A percentile compares a stretch with the other conserved stretches of the same genome.
phyloP scores from a whole-genome alignment of 352 stramenopile genomes.

The Globisporangium cystogenes region DNA sequence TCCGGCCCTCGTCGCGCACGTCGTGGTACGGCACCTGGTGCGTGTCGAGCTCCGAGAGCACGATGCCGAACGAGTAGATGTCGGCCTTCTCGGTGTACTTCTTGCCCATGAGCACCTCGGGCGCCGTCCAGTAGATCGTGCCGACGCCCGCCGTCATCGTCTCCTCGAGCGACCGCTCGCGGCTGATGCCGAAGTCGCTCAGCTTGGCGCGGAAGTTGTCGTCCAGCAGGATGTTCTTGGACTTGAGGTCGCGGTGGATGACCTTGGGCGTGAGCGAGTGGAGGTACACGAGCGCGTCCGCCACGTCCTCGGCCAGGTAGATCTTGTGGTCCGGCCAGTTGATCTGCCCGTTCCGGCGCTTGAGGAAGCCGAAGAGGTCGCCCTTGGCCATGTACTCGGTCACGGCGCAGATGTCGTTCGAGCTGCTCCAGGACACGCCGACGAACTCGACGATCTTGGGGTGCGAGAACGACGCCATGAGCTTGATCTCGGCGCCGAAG shows the following conservation, averaged over 20 bases:
- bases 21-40: constrained; percentile 78
- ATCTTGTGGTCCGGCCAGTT: constrained; percentile 76
- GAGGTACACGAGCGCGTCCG: constrained; percentile 64
- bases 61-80: constrained; percentile 82
- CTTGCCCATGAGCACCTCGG: constrained; percentile 74
- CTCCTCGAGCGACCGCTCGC: constrained; percentile 67
- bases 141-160: constrained; percentile 80
- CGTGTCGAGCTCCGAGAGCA: constrained; percentile 77
- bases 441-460: constrained; percentile 83
- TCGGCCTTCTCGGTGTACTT: constrained; percentile 85
- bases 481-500: constrained; percentile 81
- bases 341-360: constrained; percentile 53
- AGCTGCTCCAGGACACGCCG: constrained; percentile 67
- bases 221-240: constrained; percentile 73
- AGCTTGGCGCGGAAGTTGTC: constrained; percentile 57
- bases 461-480: constrained; percentile 79
- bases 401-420: constrained; percentile 65
- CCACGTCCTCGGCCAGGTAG: constrained; percentile 67
- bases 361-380: constrained; percentile 70
- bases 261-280: constrained; percentile 68
- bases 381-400: constrained; percentile 83
- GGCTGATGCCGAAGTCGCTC: constrained; percentile 76
- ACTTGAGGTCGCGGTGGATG: constrained; percentile 80
- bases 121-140: constrained; percentile 83
- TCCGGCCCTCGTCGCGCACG: constrained; percentile 63